These are phyloP conservation scores for Digitaria exilis DNA, from an alignment of 202 grass and related monocot species.

Conservation along the genomic window DNA sequence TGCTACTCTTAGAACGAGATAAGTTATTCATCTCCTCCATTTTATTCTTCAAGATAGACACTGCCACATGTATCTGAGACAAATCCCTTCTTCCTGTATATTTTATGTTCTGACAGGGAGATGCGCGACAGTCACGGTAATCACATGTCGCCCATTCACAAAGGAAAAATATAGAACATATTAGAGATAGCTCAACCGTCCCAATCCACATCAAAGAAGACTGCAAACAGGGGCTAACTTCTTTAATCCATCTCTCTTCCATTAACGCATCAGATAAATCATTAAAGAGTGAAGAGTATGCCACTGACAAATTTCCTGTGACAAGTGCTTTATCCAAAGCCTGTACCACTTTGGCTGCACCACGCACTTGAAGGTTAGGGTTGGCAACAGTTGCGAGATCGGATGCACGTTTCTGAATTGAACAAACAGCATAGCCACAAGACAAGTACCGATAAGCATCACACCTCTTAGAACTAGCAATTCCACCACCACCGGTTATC, in stretches of 20 bases:
- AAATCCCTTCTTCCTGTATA: conserved; percentile 89
- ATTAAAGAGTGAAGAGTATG: conserved; percentile 87
- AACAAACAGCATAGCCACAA: conserved; percentile 76
- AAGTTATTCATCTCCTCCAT: conserved; percentile 76
- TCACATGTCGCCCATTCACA: conserved; percentile 99
- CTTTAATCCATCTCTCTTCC: conserved; percentile 95
- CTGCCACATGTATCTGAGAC: conserved; percentile 87
- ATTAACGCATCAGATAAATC: conserved; percentile 86
- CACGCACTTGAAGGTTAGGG: conserved; percentile 75
- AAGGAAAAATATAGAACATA: conserved; percentile 97
- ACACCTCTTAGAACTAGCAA: conserved; percentile 62
- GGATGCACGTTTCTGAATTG: conserved; percentile 77
- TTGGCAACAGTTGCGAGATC: conserved; percentile 83
- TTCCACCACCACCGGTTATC: conserved; percentile 56
- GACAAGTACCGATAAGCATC: conserved; percentile 87
- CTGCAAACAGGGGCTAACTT: conserved; percentile 92
- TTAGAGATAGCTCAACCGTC: conserved; percentile 77
- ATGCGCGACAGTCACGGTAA: conserved; percentile 86
- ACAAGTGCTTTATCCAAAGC: conserved; percentile 87
- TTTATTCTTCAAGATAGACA: conserved; percentile 90
- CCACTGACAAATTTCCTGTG: conserved; percentile 68
- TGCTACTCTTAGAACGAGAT: conserved; percentile 63
- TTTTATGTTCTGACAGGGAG: conserved; percentile 60
- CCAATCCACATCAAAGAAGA: conserved; percentile 98
- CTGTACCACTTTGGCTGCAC: conserved; percentile 91